Evolutionary conservation across 345 rosid genomes (phyloP).

Genomic region (Dovyalis caffra): DNA sequence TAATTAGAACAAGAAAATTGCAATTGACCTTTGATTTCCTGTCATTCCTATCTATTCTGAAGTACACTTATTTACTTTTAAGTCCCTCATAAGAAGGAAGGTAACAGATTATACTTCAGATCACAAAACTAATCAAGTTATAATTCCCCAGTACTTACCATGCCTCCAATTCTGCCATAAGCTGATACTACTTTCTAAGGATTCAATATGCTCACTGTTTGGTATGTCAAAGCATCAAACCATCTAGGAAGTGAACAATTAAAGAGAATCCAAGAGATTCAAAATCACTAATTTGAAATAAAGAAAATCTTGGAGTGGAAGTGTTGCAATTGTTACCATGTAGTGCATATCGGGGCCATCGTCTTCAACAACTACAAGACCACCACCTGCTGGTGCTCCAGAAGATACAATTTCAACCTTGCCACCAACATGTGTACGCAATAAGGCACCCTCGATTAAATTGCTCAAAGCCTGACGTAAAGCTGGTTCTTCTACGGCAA

Average conservation of each 20-base stretch:
- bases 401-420: constrained; percentile 65
- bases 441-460: constrained; percentile 89
- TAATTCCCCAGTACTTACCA: not conserved
- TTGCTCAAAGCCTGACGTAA: constrained; percentile 91
- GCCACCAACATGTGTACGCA: constrained; percentile 82
- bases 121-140: not conserved
- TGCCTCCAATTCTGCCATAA: not conserved
- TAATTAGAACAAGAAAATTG: not conserved
- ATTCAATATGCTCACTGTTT: not conserved
- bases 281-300: not conserved
- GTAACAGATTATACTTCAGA: not conserved
- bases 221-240: not conserved
- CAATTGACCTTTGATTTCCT: not conserved
- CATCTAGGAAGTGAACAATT: not conserved
- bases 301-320: not conserved
- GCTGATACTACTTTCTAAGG: not conserved
- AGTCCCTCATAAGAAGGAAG: not conserved
- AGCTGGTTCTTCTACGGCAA: constrained; percentile 83
- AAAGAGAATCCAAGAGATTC: constrained; percentile 4
- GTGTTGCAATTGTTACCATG: constrained; percentile 56
- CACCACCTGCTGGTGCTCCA: constrained; percentile 84
- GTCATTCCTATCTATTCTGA: not conserved
- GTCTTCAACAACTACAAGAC: constrained; percentile 75
- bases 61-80: not conserved
- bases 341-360: constrained; percentile 97